These are phyloP conservation scores for Blastobotrys malaysiensis DNA, from an alignment of 1,139 yeast species.

Conservation along the genomic window DNA sequence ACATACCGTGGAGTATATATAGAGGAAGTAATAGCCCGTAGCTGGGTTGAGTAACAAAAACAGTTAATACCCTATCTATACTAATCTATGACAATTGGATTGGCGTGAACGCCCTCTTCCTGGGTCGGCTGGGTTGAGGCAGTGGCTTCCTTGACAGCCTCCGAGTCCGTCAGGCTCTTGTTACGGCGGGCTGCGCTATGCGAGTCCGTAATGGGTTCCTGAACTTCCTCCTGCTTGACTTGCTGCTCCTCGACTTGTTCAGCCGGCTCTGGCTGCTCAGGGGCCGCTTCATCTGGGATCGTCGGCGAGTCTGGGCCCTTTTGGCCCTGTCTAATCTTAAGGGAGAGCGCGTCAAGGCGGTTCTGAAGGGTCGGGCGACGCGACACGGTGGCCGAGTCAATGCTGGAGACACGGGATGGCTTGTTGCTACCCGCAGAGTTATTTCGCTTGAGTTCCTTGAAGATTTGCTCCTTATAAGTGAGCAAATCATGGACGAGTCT, in stretches of 20 bases:
- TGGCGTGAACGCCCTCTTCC: conserved; percentile 1
- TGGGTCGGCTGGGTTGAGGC: not conserved
- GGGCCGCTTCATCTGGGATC: too few relatives aligned
- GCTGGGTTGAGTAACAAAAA: too few relatives aligned
- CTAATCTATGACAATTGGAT: conserved; percentile 11
- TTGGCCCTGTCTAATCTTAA: conserved; percentile 21
- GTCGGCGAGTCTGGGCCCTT: not conserved
- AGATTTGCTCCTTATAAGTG: conserved; percentile 52
- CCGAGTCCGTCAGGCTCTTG: conserved; percentile 11
- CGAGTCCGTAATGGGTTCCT: not conserved
- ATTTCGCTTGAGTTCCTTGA: conserved; percentile 42
- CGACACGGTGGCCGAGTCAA: conserved; percentile 9
- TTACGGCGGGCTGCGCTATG: conserved; percentile 10
- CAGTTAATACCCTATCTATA: not conserved
- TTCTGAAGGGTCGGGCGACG: conserved; percentile 24
- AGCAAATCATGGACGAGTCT: conserved; percentile 59
- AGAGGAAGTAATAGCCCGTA: too few relatives aligned
- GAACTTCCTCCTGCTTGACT: not conserved
- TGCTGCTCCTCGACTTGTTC: not conserved
- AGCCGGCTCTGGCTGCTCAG: not conserved
- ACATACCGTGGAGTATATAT: too few relatives aligned
- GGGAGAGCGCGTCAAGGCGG: conserved; percentile 24
- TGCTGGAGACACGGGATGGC: not conserved
- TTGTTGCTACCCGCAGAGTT: conserved; percentile 16
- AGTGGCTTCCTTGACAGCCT: conserved; percentile 1